Base-by-base conservation (phyloP, 495 filamentous ascomycete species). In the Podospora pseudocomata region DNA sequence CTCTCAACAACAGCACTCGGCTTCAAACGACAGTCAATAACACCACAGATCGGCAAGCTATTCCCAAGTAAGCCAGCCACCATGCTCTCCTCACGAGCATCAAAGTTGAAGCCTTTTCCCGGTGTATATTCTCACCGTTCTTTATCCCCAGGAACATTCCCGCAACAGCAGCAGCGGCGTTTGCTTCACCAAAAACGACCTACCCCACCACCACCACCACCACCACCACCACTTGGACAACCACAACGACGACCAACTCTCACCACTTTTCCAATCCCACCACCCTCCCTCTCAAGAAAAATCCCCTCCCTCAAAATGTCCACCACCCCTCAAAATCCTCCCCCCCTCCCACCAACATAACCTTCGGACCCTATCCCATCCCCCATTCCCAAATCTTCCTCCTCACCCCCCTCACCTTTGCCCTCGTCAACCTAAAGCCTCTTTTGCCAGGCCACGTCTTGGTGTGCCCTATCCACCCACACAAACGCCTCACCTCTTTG, bases 371-470 rank as follows among this genome's bases (percentile, higher is more conserved):
- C 16, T 91, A 88, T 68, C 80, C 89, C 23, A 87, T 91, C 60
- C 90, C 76, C 62, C 19, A 62, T 16, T 28, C 20, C 49, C 57
- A 88, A 90, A 91, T 96, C 82, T 99, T 99, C 85, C 85, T 95
- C 80, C 81, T 79, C 70, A 96, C 94, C 13, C 82, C 89, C 15
- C 84, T 88, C 73, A 88, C 88, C 76, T 95, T 91, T 83, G 91
- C 91, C 67, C 86, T 97, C 63, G 93, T 97, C 26, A 97, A 97
- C 83, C 86, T 97, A 73, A 97, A 97, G 78, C 95, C 95, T 15
- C 86, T 99, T 19, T 86, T 98, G 0, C 93, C 95, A 0, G 95
- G 95, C 60, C 95, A 99, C 80, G 90, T 98, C 65, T 90, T 99
- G 28, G 85, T 98, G 66, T 90, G 86, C 63, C 87, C 90, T 4